A percentile compares a stretch with the other conserved stretches of the same genome.
Conservation (phyloP, 2,329 filamentous ascomycete species). For the Alternaria triticina region DNA sequence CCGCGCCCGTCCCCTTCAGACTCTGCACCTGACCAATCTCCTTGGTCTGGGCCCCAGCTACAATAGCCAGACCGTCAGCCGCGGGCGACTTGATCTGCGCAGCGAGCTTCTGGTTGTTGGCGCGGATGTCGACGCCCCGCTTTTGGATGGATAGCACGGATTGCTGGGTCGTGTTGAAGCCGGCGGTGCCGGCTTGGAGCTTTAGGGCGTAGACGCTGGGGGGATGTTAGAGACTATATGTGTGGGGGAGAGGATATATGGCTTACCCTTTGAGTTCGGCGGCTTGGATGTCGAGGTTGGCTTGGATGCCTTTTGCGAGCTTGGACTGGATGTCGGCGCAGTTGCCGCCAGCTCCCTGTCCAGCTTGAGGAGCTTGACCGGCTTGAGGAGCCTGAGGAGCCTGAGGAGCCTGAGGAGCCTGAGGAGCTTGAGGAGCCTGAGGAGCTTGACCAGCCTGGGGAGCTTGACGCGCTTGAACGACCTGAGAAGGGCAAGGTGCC, state of each 20-base stretch:
- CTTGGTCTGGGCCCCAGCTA: conserved; percentile 20
- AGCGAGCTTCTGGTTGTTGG: conserved; percentile 27
- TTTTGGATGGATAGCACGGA: conserved; percentile 18
- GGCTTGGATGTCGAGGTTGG: conserved; percentile 29
- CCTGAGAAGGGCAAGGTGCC: not conserved
- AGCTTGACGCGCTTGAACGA: not conserved
- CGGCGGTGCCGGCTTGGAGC: not conserved
- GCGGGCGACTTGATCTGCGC: conserved; percentile 21
- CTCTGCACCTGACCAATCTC: conserved; percentile 21
- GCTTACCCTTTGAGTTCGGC: conserved; percentile 26
- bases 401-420: not conserved
- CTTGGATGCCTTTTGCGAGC: conserved; percentile 23
- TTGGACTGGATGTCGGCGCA: not conserved
- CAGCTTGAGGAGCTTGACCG: not conserved
- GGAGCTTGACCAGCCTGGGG: not conserved
- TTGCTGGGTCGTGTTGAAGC: not conserved
- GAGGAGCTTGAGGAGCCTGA: not conserved
- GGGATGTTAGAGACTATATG: not conserved
- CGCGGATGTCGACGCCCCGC: conserved; percentile 25
- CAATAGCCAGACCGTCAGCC: conserved; percentile 18
- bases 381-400: not conserved
- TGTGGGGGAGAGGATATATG: too few relatives aligned
- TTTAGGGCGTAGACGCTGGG: conserved; percentile 16
- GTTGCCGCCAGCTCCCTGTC: not conserved
- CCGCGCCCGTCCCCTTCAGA: conserved; percentile 7